Evolutionary conservation across 2,329 filamentous ascomycete species (phyloP), one percentile per base, ranked within the genome.

Genomic region (Venturia effusa): DNA sequence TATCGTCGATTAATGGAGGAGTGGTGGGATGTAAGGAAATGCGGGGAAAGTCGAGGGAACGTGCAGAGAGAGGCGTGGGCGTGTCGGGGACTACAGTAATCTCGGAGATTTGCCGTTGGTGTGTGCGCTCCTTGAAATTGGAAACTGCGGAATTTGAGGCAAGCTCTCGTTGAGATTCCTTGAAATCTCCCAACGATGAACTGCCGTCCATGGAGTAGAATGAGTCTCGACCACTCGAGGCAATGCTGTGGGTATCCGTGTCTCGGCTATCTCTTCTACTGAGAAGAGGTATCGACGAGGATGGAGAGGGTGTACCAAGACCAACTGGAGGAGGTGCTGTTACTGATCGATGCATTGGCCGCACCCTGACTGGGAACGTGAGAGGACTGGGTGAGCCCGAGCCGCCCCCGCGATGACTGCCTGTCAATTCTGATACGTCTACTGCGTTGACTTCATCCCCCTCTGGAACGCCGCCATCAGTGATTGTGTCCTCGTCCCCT

Each of bases 1-100:
- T 75, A 61, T 80, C 77, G 61, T 72, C 76, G 22, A 74, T 69
- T 17, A 81, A 71, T n/a, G 74, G 76, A 51, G 79, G 78, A 6
- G 78, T 79, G 41, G 74, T 74, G n/a, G 78, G 69, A 67, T 8
- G 67, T 68, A 34, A 70, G 62, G 34, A 7, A 39, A 48, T 17
- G 22, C 37, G 54, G 27, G 61, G 43, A 41, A 32, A 17, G 22
- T 40, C 30, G n/a, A 62, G 4, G 17, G 63, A 40, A 30, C 57
- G 39, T 24, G 48, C 45, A 32, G 30, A 39, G 32, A 63, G 51
- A 15, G 30, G 61, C 7, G 61, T 57, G 17, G 61, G 61, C 34
- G 61, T 59, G 10, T 37, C 48, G n/a, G 45, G 63, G 13, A 70
- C 70, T 34, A 76, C 67, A 8, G 74, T 76, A 15, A 72, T 65